Conservation (phyloP, 2,329 filamentous ascomycete species). For the Bipolaris zeicola region DNA sequence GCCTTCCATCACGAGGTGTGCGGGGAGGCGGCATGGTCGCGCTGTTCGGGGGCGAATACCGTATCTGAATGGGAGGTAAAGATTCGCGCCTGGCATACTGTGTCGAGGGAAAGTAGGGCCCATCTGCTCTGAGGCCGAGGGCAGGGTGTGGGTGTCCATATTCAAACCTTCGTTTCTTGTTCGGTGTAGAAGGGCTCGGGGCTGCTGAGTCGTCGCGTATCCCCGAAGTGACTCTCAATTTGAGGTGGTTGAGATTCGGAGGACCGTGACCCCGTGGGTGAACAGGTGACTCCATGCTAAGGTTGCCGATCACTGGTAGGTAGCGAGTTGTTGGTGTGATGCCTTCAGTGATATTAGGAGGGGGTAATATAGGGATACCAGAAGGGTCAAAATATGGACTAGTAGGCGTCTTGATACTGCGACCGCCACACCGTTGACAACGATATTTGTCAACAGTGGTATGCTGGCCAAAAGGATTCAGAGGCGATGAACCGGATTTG, state of each 20-base stretch:
- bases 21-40: conserved; percentile 41
- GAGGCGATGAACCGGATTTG: conserved; percentile 48
- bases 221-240: conserved; percentile 31
- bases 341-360: conserved; percentile 42
- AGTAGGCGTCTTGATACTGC: conserved; percentile 66
- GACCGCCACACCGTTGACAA: conserved; percentile 74
- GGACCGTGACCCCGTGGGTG: conserved; percentile 32
- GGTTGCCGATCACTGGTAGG: conserved; percentile 48
- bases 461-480: conserved; percentile 38
- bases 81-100: conserved; percentile 39
- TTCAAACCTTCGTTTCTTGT: conserved; percentile 45
- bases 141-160: conserved; percentile 43
- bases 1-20: conserved; percentile 37
- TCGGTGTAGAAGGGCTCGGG: conserved; percentile 42
- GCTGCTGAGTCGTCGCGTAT: conserved; percentile 32
- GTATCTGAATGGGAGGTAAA: conserved; percentile 41
- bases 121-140: conserved; percentile 64
- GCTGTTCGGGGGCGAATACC: conserved; percentile 40
- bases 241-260: conserved; percentile 32
- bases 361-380: conserved; percentile 48
- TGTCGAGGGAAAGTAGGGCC: conserved; percentile 43
- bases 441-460: conserved; percentile 54
- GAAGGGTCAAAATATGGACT: conserved; percentile 60
- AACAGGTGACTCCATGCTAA: conserved; percentile 47
- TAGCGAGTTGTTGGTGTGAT: conserved; percentile 43